phyloP scores from a whole-genome alignment of 2,329 filamentous ascomycete species.

The Fusarium temperatum region DNA sequence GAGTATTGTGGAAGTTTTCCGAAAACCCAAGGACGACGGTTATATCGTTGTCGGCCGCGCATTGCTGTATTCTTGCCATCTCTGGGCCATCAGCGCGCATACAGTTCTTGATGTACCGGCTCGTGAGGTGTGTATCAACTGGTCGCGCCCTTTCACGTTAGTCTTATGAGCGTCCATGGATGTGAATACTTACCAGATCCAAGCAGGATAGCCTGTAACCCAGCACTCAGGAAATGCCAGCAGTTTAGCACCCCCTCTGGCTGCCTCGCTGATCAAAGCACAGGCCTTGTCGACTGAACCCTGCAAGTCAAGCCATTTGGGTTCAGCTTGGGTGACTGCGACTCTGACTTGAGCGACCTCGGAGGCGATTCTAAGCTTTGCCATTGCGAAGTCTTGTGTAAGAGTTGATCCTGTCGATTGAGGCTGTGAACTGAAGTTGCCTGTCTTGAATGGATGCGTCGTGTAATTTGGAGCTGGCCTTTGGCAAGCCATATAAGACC shows the following conservation, averaged over 20 bases:
- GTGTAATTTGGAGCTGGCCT: neutral
- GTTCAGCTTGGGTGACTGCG: constrained; percentile 36
- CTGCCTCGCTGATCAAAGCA: constrained; percentile 19
- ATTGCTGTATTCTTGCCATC: constrained; percentile 48
- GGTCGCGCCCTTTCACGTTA: neutral
- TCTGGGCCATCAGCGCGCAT: constrained; percentile 47
- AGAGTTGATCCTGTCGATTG: neutral
- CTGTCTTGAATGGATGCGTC: too few species aligned
- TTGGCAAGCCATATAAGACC: neutral
- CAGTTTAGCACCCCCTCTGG: constrained; percentile 58
- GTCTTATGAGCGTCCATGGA: fast-evolving
- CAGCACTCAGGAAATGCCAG: constrained; percentile 63
- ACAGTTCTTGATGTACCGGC: neutral
- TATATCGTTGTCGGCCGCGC: constrained; percentile 48
- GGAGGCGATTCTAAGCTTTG: too few species aligned
- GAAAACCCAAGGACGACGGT: constrained; percentile 54
- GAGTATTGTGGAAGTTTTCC: constrained; percentile 45
- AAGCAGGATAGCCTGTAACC: constrained; percentile 53
- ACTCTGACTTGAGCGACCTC: neutral
- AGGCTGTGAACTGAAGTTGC: neutral
- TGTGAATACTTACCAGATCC: neutral
- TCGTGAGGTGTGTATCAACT: neutral
- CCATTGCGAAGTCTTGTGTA: neutral
- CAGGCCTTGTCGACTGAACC: constrained; percentile 27
- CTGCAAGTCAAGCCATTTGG: constrained; percentile 29